Evolutionary conservation across 1,139 yeast species (phyloP), one percentile per base, ranked within the genome.

Genomic region (Debaryomyces subglobosus): DNA sequence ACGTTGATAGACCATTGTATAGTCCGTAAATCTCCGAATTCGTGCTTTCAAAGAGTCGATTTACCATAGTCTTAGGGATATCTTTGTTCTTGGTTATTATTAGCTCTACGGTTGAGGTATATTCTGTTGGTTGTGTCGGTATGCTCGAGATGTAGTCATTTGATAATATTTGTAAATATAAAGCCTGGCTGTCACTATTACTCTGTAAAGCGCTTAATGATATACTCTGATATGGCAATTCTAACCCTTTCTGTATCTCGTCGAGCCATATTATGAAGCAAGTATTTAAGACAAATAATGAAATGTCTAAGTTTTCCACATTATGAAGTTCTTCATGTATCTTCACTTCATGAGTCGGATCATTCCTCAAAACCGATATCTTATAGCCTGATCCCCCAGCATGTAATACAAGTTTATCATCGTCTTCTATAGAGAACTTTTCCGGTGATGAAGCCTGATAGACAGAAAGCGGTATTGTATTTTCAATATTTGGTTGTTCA

Each of bases 371-470:
- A 3, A 68, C 44, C 20, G 46, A 27, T 3, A 55, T 49, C 44
- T 13, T 44, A 46, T 54, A 69, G 27, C 53, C 53, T 4, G 53
- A 36, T 3, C 76, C 77, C 4, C 80, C 80, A 5, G 71, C 76
- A 51, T 73, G 69, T 8, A 77, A 56, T 25, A 77, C 72, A 50
- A 68, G 63, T 55, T 74, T 74, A 55, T 77, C 81, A 49, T 72
- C 77, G 45, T 71, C 75, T 21, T 62, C 68, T 18, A 67, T 56
- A 9, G 73, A 64, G 53, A 71, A 76, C 39, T 60, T 55, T 41
- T 71, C 79, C 1, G 81, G 81, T 1, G 74, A 69, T 23, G 72
- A 70, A 5, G 72, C 61, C 46, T 65, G 74, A 54, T 70, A 76
- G 23, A 63, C 57, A 12, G 59, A 50, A 13, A 62, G 57, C 4